Conservation (phyloP, 306 rosid species). For the Benincasa hispida region DNA sequence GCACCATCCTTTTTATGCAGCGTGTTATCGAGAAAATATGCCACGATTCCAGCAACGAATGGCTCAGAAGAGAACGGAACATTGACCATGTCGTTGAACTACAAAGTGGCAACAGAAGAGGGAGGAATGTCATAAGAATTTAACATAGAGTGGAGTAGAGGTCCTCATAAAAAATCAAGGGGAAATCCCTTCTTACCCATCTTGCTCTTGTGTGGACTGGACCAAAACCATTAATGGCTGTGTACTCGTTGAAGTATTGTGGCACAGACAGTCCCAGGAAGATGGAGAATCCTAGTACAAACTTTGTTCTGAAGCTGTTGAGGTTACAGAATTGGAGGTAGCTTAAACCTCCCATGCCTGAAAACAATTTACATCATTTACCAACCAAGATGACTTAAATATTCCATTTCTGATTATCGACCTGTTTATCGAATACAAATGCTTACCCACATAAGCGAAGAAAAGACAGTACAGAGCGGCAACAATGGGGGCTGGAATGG, state of each 20-base stretch:
- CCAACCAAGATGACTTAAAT: neutral
- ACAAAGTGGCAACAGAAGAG: slow-evolving; percentile 1
- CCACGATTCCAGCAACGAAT: slow-evolving; percentile 73
- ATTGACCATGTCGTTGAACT: slow-evolving; percentile 91
- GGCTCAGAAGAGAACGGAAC: slow-evolving; percentile 91
- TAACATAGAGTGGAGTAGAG: neutral
- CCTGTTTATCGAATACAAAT: neutral
- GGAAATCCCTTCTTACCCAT: slow-evolving; percentile 62
- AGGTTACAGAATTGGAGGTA: slow-evolving; percentile 97
- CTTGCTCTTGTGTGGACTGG: slow-evolving; percentile 79
- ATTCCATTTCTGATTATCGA: neutral
- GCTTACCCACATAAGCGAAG: slow-evolving; percentile 92
- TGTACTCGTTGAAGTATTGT: slow-evolving; percentile 93
- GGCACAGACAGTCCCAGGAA: slow-evolving; percentile 86
- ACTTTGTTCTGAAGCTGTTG: slow-evolving; percentile 83
- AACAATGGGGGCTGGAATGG: slow-evolving; percentile 80
- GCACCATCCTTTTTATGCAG: slow-evolving; percentile 44
- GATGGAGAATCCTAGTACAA: slow-evolving; percentile 78
- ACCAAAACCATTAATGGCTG: slow-evolving; percentile 65
- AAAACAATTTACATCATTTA: neutral
- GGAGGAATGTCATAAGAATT: neutral
- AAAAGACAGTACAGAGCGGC: slow-evolving; percentile 93
- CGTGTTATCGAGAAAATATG: slow-evolving; percentile 85
- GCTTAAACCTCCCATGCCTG: slow-evolving; percentile 80
- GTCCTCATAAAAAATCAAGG: neutral